Conservation (phyloP, 345 rosid species). For the Aquilaria yunnanensis region DNA sequence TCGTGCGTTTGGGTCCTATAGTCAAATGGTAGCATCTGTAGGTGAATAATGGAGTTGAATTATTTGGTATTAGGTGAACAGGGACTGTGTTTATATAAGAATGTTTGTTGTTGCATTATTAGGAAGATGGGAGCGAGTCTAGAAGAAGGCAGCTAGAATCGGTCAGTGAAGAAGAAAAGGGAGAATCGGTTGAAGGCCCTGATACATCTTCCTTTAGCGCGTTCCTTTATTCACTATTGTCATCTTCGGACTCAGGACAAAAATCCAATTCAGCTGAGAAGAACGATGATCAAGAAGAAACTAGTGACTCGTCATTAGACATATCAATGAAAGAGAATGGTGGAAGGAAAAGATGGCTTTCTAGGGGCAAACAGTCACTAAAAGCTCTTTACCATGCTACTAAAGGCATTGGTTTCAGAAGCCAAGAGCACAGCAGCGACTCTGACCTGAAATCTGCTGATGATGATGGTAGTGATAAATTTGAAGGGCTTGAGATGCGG, state of each 20-base stretch:
- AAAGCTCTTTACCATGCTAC: conserved; percentile 49
- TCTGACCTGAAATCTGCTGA: conserved; percentile 29
- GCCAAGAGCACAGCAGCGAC: conserved; percentile 39
- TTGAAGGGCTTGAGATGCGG: conserved; percentile 59
- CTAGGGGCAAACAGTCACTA: conserved; percentile 69
- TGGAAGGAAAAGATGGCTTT: conserved; percentile 54
- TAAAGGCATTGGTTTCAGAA: conserved; percentile 38
- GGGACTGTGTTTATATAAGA: neutral
- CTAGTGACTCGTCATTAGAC: conserved; percentile 29
- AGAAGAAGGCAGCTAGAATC: conserved; percentile 44
- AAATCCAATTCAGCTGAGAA: conserved; percentile 32
- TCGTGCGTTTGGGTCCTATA: neutral
- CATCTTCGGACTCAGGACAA: conserved; percentile 47
- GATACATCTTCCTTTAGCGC: conserved; percentile 95
- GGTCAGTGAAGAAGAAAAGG: conserved; percentile 35
- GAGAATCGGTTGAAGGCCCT: conserved; percentile 53
- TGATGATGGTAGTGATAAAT: conserved; percentile 28
- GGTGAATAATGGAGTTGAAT: neutral
- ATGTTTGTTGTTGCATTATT: neutral
- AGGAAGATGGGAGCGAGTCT: conserved; percentile 50
- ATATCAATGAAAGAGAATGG: conserved; percentile 45
- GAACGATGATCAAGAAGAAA: conserved; percentile 34
- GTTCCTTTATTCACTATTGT: conserved; percentile 75
- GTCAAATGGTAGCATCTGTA: neutral
- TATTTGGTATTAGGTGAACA: conserved; percentile 3